Conservation (phyloP, 805 yeast genomes). For the Kodamaea leandrae region DNA sequence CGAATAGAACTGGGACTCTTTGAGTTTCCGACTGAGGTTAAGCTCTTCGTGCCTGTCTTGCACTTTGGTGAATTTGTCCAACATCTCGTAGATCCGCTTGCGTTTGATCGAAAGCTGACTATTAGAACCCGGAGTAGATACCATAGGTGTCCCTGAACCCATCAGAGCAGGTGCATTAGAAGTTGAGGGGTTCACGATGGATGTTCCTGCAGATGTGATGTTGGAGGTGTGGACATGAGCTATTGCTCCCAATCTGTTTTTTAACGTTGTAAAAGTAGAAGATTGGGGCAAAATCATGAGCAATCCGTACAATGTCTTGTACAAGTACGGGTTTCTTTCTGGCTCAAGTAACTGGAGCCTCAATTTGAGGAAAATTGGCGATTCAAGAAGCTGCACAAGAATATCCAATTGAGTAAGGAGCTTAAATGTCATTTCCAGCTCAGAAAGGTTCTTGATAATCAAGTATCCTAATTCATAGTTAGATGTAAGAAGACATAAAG, state of each 20-base stretch:
- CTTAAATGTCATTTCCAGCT: conserved; percentile 75
- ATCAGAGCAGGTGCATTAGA: conserved; percentile 1
- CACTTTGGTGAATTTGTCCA: conserved; percentile 36
- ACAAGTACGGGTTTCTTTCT: conserved; percentile 71
- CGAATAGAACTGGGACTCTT: conserved; percentile 6
- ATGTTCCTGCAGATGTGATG: conserved; percentile 9
- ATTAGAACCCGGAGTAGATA: conserved; percentile 17
- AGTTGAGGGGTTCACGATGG: conserved; percentile 18
- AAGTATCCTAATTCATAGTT: conserved; percentile 84
- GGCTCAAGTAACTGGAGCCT: conserved; percentile 90
- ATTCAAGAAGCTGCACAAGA: conserved; percentile 83
- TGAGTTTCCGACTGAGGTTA: conserved; percentile 11
- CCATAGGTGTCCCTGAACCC: conserved; percentile 9
- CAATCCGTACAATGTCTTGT: conserved; percentile 86
- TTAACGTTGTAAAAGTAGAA: conserved; percentile 77
- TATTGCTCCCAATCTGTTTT: conserved; percentile 68
- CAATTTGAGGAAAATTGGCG: conserved; percentile 85
- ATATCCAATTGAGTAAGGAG: conserved; percentile 84
- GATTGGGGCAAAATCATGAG: conserved; percentile 95
- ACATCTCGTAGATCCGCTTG: conserved; percentile 39
- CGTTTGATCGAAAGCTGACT: conserved; percentile 36
- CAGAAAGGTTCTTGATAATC: conserved; percentile 77
- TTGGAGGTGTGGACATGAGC: conserved; percentile 33
- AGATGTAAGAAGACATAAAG: conserved; percentile 81
- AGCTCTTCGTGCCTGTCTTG: conserved; percentile 34